Conservation (phyloP, 1,139 yeast species). For the Yarrowia galli region DNA sequence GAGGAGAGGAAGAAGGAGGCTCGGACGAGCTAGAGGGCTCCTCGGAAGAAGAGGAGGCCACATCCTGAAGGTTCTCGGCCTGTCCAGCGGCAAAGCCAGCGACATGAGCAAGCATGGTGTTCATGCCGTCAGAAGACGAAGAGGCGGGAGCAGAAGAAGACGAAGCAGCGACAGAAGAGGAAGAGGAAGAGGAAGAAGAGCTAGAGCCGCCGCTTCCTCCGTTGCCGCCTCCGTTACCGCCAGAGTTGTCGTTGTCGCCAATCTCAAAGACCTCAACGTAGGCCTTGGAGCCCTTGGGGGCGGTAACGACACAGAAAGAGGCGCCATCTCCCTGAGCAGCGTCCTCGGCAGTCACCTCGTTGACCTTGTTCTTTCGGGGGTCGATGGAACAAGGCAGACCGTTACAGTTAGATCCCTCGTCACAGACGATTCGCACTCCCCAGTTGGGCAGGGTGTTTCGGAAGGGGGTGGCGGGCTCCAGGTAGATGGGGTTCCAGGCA, state of each 20-base stretch:
- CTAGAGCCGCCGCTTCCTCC: slow-evolving; percentile 41
- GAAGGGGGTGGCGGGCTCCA: slow-evolving; percentile 65
- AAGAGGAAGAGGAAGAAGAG: slow-evolving; percentile 40
- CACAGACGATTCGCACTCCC: slow-evolving; percentile 79
- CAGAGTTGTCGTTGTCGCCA: slow-evolving; percentile 41
- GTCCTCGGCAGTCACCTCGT: slow-evolving; percentile 63
- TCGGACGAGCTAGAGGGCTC: slow-evolving; percentile 39
- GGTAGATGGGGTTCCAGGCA: slow-evolving; percentile 89
- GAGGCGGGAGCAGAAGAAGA: slow-evolving; percentile 43
- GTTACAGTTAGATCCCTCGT: slow-evolving; percentile 68
- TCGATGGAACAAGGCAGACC: slow-evolving; percentile 84
- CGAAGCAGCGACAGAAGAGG: slow-evolving; percentile 42
- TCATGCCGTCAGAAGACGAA: slow-evolving; percentile 40
- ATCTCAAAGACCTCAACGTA: slow-evolving; percentile 71
- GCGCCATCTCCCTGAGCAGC: slow-evolving; percentile 63
- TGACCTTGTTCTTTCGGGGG: slow-evolving; percentile 66
- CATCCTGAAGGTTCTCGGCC: slow-evolving; percentile 38
- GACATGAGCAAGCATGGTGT: slow-evolving; percentile 1
- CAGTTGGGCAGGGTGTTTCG: slow-evolving; percentile 63
- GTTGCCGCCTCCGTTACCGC: neutral
- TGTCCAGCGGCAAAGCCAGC: slow-evolving; percentile 19
- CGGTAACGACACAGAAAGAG: slow-evolving; percentile 80
- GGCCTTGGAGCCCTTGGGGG: slow-evolving; percentile 67
- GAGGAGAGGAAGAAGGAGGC: slow-evolving; percentile 1
- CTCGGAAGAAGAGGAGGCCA: slow-evolving; percentile 39